Evolutionary conservation across 192 early-diverging fungal genomes (phyloP), one percentile per base, ranked within the genome.

Genomic region (Gigaspora rosea): DNA sequence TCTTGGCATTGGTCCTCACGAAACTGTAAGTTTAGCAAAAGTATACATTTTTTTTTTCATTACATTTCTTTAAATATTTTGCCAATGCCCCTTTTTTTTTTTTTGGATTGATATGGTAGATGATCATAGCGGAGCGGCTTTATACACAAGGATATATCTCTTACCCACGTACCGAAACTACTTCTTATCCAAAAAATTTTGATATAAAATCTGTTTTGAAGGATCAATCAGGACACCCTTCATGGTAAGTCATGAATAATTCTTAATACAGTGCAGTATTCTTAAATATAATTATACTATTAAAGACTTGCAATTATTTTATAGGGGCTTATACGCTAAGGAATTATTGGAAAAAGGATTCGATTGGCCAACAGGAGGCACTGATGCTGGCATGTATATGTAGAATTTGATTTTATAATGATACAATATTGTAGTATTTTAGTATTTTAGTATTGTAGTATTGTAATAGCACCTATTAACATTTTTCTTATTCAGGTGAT

Each of bases 111-210:
- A 41, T 36, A 52, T 33, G 48, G 16, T 57, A 84, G 85, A 86
- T 86, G 85, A 61, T 66, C n/a, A 79, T 82, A 22, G 84, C 85
- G 2, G 85, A 86, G 49, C 77, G 84, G 51, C 78, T 86, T n/a
- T 86, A 86, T 76, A 85, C 68, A 6, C 80, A 82, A 77, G 86
- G 86, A 13, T 87, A 85, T 41, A 87, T 87, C 18, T 85, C 84
- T 20, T 87, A 87, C 80, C 86, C 86, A 33, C 84, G 86, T 20
- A 87, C 86, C 8, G 86, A 87, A 78, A 87, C 86, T 8, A 77
- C 82, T 13, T 52, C 74, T 58, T 87, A 88, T 74, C 80, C 86
- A 5, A 35, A 70, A 35, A 84, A 75, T 32, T 87, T 89, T 78
- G 86, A 87, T 76, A 52, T 87, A 8, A 32, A 78, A 50, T 33